These are phyloP conservation scores for Rhazya stricta DNA, from an alignment of 257 asterid genomes.

Conservation along the genomic window DNA sequence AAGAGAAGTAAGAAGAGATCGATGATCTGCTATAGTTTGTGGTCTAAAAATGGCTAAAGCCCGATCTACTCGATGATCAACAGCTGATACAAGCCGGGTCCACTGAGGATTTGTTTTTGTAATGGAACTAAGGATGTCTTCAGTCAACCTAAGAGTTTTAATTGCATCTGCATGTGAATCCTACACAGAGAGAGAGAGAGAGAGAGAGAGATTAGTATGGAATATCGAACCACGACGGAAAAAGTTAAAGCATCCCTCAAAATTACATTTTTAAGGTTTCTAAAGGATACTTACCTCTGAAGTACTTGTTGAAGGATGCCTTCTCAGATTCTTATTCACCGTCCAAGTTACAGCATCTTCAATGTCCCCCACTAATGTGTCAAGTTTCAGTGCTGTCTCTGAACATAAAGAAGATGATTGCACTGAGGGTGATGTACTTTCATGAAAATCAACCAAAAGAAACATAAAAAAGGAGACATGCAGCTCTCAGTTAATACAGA, in stretches of 20 bases:
- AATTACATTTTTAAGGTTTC: slow-evolving; percentile 2
- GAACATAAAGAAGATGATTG: slow-evolving; percentile 31
- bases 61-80: slow-evolving; percentile 94
- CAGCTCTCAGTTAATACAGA: neutral
- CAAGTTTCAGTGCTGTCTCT: slow-evolving; percentile 89
- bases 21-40: slow-evolving; percentile 94
- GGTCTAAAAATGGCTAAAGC: slow-evolving; percentile 92
- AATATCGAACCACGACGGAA: slow-evolving; percentile 3
- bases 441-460: neutral
- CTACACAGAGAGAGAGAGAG: slow-evolving; percentile 36
- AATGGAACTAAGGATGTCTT: slow-evolving; percentile 61
- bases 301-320: slow-evolving; percentile 44
- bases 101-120: slow-evolving; percentile 76
- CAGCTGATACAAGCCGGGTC: slow-evolving; percentile 77
- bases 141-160: slow-evolving; percentile 54
- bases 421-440: neutral
- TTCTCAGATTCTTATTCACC: slow-evolving; percentile 56
- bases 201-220: slow-evolving; percentile 16
- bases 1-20: slow-evolving; percentile 83
- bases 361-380: slow-evolving; percentile 77
- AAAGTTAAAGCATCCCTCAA: neutral
- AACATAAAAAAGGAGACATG: neutral
- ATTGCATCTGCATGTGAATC: slow-evolving; percentile 62
- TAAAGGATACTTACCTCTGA: slow-evolving; percentile 55
- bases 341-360: slow-evolving; percentile 89